Conservation (phyloP, 352 stramenopile species). For the Phytophthora ramorum region DNA sequence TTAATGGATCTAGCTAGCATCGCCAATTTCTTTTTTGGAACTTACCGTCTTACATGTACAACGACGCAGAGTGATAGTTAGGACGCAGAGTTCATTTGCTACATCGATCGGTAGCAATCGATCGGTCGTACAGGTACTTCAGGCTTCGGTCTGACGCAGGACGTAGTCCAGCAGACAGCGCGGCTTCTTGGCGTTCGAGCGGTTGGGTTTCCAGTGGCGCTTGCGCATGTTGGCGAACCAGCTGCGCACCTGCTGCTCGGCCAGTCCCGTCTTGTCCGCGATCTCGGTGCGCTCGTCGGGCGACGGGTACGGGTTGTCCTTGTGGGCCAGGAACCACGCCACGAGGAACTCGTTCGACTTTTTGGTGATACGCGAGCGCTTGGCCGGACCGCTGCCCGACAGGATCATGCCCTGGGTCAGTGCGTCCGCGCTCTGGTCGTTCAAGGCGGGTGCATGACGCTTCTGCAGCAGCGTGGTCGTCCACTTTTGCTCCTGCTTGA, state of each 20-base stretch:
- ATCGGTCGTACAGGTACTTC: neutral
- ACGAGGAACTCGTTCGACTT: slow-evolving; percentile 88
- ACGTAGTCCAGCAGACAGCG: slow-evolving; percentile 82
- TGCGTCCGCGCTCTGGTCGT: slow-evolving; percentile 46
- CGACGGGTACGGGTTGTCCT: slow-evolving; percentile 84
- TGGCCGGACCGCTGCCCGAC: slow-evolving; percentile 27
- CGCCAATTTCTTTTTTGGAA: no score
- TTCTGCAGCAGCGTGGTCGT: slow-evolving; percentile 28
- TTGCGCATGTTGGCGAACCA: slow-evolving; percentile 93
- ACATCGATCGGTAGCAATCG: neutral
- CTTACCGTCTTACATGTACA: no score
- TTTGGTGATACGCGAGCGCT: slow-evolving; percentile 67
- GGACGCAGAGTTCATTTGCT: neutral
- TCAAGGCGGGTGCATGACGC: slow-evolving; percentile 38
- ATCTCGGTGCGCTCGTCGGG: slow-evolving; percentile 69
- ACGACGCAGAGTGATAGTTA: no score
- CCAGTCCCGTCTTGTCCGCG: slow-evolving; percentile 68
- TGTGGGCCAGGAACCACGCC: slow-evolving; percentile 88
- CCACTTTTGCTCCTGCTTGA: slow-evolving; percentile 6
- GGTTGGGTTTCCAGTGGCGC: slow-evolving; percentile 87
- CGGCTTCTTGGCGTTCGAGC: slow-evolving; percentile 72
- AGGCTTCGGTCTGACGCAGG: slow-evolving; percentile 65
- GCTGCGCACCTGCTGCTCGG: slow-evolving; percentile 87
- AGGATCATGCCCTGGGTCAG: slow-evolving; percentile 46
- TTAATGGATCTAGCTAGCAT: no score